A percentile compares a stretch with the other conserved stretches of the same genome.
phyloP scores from a whole-genome alignment of 257 asterid genomes.

The Solanum piurae region DNA sequence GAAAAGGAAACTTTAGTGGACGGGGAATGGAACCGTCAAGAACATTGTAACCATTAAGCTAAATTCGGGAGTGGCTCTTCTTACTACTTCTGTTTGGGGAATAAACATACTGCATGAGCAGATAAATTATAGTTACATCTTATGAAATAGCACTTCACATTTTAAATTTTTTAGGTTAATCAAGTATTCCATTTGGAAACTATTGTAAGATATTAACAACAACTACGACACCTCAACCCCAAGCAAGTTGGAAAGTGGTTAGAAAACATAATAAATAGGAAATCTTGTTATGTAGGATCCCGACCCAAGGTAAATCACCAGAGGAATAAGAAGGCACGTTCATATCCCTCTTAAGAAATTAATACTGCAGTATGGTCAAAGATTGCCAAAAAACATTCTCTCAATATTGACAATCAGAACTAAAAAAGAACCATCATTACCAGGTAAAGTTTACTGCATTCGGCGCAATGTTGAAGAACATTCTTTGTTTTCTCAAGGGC shows the following conservation, averaged over 20 bases:
- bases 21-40: background rate
- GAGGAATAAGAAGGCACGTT: background rate
- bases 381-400: background rate
- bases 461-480: constrained; percentile 89
- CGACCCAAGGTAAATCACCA: background rate
- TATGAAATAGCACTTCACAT: background rate
- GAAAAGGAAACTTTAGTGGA: background rate
- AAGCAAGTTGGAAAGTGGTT: background rate
- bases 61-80: background rate
- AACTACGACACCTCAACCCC: background rate
- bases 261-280: background rate
- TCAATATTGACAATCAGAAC: background rate
- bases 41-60: background rate
- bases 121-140: background rate
- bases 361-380: background rate
- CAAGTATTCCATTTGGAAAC: background rate
- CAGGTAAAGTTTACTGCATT: constrained; percentile 97
- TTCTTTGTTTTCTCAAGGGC: constrained; percentile 97
- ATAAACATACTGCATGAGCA: background rate
- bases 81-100: background rate
- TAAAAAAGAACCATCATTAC: constrained; percentile 18
- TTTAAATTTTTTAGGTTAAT: background rate
- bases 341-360: background rate
- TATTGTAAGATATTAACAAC: background rate
- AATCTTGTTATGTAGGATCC: background rate